Base-by-base conservation (phyloP, 345 rosid species). In the Aquilaria sinensis region DNA sequence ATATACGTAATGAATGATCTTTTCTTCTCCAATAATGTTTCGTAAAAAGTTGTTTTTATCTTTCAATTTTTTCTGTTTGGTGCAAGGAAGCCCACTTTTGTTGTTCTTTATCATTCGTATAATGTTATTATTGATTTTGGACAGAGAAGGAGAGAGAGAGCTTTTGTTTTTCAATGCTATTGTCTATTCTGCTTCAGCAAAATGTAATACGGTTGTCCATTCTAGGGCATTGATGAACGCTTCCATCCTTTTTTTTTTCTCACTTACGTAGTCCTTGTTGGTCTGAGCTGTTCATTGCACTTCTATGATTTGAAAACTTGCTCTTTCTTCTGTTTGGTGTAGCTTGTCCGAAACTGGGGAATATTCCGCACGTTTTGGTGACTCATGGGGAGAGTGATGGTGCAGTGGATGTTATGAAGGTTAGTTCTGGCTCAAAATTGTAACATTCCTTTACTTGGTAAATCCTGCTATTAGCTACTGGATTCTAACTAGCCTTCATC, bases 361-460 rank as follows among this genome's bases (percentile, higher is more conserved):
- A 81, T 73, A 69, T 88, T 67, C 95, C 90, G 30, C 80, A 83
- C 55, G 97, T 88, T 51, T 72, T 90, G 83, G 95, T 90, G 56
- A 68, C 90, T 73, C 99, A 90, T 52, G 96, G 97, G 73, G 97
- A 94, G 79, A 79, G 92, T 70, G 96, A 94, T 64, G 85, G 78
- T 66, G 73, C 81, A 57, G 60, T 85, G 67, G 95, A 86, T 56
- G 79, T 70, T 58, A 85, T 94, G 81, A 88, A 90, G 99, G 99
- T 90, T 55, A 52, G 72, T 60, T 61, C 13, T n/a, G 23, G 52
- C 52, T 32, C 0, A n/a, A 30, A 34, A 23, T 23, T 23, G 45
- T 57, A 34, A 57, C 46, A 31, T 16, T 13, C 6, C 31, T 51
- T 62, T 49, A 8, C 15, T 37, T 33, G 51, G 67, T 56, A 11